A percentile compares a stretch with the other conserved stretches of the same genome.
phyloP scores from a whole-genome alignment of 257 asterid genomes.

The Euphrasia confusa region DNA sequence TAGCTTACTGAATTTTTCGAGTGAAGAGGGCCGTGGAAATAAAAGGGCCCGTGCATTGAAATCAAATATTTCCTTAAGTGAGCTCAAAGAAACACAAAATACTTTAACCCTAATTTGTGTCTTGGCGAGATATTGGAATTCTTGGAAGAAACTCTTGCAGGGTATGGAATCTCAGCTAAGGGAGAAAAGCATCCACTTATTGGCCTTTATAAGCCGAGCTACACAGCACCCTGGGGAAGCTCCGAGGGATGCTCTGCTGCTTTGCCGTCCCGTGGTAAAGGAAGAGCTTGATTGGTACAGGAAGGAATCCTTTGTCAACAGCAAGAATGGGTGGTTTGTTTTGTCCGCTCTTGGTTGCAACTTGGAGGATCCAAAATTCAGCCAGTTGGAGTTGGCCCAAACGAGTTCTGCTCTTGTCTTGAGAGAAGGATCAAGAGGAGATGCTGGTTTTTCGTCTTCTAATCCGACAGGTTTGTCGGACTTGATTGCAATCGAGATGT shows the following conservation, averaged over 20 bases:
- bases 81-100: constrained; percentile 73
- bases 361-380: constrained; percentile 40
- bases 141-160: constrained; percentile 74
- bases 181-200: constrained; percentile 75
- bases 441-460: constrained; percentile 28
- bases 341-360: constrained; percentile 75
- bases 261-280: constrained; percentile 57
- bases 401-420: constrained; percentile 37
- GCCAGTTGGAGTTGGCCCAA: constrained; percentile 35
- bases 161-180: constrained; percentile 72
- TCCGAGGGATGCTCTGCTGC: constrained; percentile 48
- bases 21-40: constrained; percentile 57
- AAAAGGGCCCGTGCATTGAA: constrained; percentile 74
- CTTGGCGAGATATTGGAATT: constrained; percentile 57
- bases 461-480: constrained; percentile 65
- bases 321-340: constrained; percentile 89
- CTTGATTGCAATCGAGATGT: constrained; percentile 61
- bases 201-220: constrained; percentile 84
- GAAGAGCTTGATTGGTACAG: constrained; percentile 80
- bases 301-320: constrained; percentile 63
- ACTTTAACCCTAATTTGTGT: constrained; percentile 68
- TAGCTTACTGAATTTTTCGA: constrained; percentile 75
- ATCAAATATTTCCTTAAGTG: constrained; percentile 51
- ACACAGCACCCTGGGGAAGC: constrained; percentile 70
- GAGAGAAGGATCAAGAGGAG: constrained; percentile 48